These are phyloP conservation scores for Metarhizium anisopliae DNA, from an alignment of 2,329 filamentous ascomycete genomes.

Conservation along the genomic window DNA sequence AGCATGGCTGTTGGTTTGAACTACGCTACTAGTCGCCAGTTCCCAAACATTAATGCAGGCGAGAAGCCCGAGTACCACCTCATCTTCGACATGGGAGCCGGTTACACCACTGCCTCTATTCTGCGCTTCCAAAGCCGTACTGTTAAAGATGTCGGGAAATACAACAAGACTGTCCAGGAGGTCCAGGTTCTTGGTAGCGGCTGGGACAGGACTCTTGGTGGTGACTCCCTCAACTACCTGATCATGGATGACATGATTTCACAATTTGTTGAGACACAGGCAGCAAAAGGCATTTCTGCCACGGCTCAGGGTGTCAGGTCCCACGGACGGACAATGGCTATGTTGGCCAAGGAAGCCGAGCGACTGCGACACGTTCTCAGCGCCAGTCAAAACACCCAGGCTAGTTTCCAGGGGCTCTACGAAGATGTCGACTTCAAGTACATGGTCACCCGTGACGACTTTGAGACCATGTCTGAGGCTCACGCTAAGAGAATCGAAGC, in stretches of 20 bases:
- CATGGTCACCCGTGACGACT: conserved; percentile 70
- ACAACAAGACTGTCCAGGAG: conserved; percentile 95
- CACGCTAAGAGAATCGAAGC: conserved; percentile 59
- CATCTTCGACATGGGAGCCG: conserved; percentile 96
- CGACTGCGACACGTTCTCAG: conserved; percentile 81
- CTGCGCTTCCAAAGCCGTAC: conserved; percentile 81
- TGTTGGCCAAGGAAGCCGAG: conserved; percentile 89
- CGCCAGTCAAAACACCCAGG: conserved; percentile 75
- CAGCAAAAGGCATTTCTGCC: conserved; percentile 55
- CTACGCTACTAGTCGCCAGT: conserved; percentile 86
- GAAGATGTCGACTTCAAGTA: conserved; percentile 92
- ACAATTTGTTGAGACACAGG: conserved; percentile 64
- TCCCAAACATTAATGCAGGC: conserved; percentile 74
- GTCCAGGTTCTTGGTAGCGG: conserved; percentile 79
- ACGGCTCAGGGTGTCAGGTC: conserved; percentile 54
- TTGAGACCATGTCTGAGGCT: conserved; percentile 66
- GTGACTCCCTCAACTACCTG: conserved; percentile 78
- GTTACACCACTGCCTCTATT: conserved; percentile 83
- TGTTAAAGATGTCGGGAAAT: conserved; percentile 86
- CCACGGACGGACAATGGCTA: conserved; percentile 79
- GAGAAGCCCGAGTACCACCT: conserved; percentile 85
- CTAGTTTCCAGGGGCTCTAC: conserved; percentile 80
- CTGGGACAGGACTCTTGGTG: conserved; percentile 85
- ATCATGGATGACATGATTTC: conserved; percentile 84
- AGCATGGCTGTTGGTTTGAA: conserved; percentile 88